Base-by-base conservation (phyloP, 495 filamentous ascomycete species). In the Halenospora varia region DNA sequence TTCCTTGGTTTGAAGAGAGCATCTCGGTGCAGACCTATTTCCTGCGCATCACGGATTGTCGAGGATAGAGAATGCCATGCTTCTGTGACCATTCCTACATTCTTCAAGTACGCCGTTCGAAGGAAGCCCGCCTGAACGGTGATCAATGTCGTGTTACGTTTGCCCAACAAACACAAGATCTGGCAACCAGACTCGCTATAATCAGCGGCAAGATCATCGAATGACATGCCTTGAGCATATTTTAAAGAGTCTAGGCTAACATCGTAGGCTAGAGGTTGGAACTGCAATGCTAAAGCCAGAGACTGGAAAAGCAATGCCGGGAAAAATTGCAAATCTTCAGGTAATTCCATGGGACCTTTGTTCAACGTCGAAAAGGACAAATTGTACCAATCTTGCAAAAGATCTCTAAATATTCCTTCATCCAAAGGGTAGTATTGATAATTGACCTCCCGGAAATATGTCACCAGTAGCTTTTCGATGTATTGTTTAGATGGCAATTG, bases 21-120 rank as follows among this genome's bases (percentile, higher is more conserved):
- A 64, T 45, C 68, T 63, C 75, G 74, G 60, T 85, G 82, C 39
- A 87, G 62, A 22, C 82, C 83, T 49, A 87, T 80, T 59, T 85
- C 82, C 65, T 85, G 82, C 4, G 78, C 83, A 66, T 87, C 83
- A 40, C 81, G 68, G 49, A 85, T 85, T 10, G 75, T 71, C 24
- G 73, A 68, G 15, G 79, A 81, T 19, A 87, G 72, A 13, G 75
- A 73, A 69, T 87, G 82, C 83, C 82, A 87, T 65, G 76, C 66
- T 51, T 81, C 78, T 0, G 77, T 74, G n/a, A 82, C 75, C 66
- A 77, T 69, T 3, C 70, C 79, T 17, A 65, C 68, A 61, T 77
- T 79, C 51, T 81, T 82, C 44, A 81, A 65, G 41, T 74, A 79
- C 4, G 66, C 51, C 2, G 71, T 74, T 55, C 77, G 70, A n/a